Percentiles rank a stretch among this genome's conserved stretches.
phyloP scores from a whole-genome alignment of 257 asterid species.

The Solanum lycopersicoides region DNA sequence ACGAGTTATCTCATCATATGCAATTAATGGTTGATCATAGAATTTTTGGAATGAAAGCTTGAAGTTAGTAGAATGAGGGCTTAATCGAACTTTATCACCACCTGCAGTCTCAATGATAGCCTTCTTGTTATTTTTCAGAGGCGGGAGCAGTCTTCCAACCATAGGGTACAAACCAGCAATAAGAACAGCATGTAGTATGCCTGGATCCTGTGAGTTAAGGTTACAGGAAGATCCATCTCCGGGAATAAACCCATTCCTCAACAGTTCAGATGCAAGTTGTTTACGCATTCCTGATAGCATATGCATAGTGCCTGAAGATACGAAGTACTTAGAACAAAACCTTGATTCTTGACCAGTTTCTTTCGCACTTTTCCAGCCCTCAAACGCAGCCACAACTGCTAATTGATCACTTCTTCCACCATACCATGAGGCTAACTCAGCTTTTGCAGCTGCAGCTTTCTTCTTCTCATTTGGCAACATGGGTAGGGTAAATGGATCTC shows the following conservation, averaged over 20 bases:
- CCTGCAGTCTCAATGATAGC: constrained; percentile 49
- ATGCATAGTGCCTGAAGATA: constrained; percentile 54
- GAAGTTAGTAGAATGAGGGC: constrained; percentile 47
- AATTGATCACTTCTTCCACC: constrained; percentile 87
- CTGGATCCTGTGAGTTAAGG: constrained; percentile 65
- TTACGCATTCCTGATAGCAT: constrained; percentile 69
- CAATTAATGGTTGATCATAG: constrained; percentile 31
- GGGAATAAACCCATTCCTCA: constrained; percentile 49
- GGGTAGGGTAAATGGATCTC: constrained; percentile 74
- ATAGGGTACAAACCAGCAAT: constrained; percentile 77
- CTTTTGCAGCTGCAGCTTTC: constrained; percentile 58
- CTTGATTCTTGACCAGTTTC: constrained; percentile 38
- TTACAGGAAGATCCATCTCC: constrained; percentile 43
- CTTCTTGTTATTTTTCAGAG: constrained; percentile 25
- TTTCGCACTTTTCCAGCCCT: constrained; percentile 71
- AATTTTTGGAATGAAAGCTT: constrained; percentile 23
- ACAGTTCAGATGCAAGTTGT: constrained; percentile 52
- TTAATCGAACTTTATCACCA: constrained; percentile 70
- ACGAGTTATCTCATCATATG: constrained; percentile 77
- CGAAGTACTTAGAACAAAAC: constrained; percentile 61
- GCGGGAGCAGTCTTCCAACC: constrained; percentile 66
- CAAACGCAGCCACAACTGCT: constrained; percentile 82
- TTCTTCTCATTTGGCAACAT: constrained; percentile 53
- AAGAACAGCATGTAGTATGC: constrained; percentile 68
- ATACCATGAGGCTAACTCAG: constrained; percentile 58